Evolutionary conservation across 257 asterid species (phyloP).

Genomic region (Handroanthus guayacan): DNA sequence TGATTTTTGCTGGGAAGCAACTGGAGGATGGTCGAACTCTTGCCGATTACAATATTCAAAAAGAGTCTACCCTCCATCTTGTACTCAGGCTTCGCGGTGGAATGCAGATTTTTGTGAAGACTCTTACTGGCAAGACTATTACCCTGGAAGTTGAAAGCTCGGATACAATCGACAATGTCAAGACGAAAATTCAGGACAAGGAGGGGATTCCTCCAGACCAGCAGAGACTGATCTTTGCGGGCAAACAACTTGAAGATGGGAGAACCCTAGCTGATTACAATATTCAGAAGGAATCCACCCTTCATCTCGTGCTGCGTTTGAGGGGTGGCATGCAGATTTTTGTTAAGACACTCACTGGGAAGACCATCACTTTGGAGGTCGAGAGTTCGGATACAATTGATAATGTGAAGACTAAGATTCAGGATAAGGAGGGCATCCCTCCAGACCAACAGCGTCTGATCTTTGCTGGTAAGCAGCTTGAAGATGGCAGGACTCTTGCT

Average conservation of each 20-base stretch:
- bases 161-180: slow-evolving; percentile 31
- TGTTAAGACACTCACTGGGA: slow-evolving; percentile 35
- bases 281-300: slow-evolving; percentile 41
- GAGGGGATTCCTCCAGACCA: slow-evolving; percentile 36
- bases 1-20: slow-evolving; percentile 32
- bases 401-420: slow-evolving; percentile 36
- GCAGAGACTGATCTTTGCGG: slow-evolving; percentile 38
- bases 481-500: slow-evolving; percentile 44
- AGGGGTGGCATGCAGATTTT: slow-evolving; percentile 38
- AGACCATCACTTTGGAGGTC: slow-evolving; percentile 35
- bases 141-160: slow-evolving; percentile 37
- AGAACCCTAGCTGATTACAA: slow-evolving; percentile 43
- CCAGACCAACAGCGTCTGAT: slow-evolving; percentile 41
- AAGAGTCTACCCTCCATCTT: slow-evolving; percentile 42
- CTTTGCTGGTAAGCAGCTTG: slow-evolving; percentile 47
- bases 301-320: slow-evolving; percentile 36
- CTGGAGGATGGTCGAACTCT: slow-evolving; percentile 38
- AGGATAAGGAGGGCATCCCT: slow-evolving; percentile 40
- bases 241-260: slow-evolving; percentile 41
- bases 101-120: slow-evolving; percentile 36
- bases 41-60: slow-evolving; percentile 40
- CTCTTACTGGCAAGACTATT: slow-evolving; percentile 31
- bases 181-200: slow-evolving; percentile 38
- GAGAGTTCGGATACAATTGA: slow-evolving; percentile 37
- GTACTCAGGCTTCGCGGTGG: slow-evolving; percentile 42